Conservation (phyloP, 139 green algal species). For the Chlorella sorokiniana region DNA sequence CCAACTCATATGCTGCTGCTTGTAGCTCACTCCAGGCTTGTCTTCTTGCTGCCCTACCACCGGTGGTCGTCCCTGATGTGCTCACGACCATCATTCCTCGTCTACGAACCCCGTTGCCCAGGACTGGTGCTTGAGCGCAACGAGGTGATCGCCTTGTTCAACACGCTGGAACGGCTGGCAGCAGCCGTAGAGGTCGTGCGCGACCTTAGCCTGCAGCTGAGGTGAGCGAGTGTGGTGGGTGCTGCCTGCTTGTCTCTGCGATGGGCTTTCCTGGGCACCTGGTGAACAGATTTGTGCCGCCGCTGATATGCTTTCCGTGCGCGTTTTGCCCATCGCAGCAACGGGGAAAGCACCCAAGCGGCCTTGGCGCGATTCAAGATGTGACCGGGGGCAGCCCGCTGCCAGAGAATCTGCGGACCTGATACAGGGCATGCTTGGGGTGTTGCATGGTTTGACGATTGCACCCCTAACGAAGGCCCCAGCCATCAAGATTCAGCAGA, state of each 20-base stretch:
- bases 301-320: background rate
- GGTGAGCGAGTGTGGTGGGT: background rate
- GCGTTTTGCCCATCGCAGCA: background rate
- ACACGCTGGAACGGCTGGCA: conserved; percentile 84
- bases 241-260: background rate
- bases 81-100: too few relatives aligned
- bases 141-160: conserved; percentile 95
- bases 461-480: too few relatives aligned
- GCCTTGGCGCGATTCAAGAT: conserved; percentile 53
- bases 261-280: background rate
- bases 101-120: background rate
- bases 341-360: conserved; percentile 30
- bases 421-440: background rate
- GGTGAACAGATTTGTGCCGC: background rate
- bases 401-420: conserved; percentile 2
- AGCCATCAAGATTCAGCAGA: too few relatives aligned
- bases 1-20: too few relatives aligned
- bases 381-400: conserved; percentile 30
- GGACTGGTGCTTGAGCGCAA: conserved; percentile 81
- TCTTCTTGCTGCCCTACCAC: background rate
- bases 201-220: conserved; percentile 45
- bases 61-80: background rate
- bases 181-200: conserved; percentile 67
- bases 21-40: background rate
- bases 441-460: background rate